A percentile compares a stretch with the other conserved stretches of the same genome.
Conservation (phyloP, 176 grass and related monocot genomes). For the Pharus latifolius region DNA sequence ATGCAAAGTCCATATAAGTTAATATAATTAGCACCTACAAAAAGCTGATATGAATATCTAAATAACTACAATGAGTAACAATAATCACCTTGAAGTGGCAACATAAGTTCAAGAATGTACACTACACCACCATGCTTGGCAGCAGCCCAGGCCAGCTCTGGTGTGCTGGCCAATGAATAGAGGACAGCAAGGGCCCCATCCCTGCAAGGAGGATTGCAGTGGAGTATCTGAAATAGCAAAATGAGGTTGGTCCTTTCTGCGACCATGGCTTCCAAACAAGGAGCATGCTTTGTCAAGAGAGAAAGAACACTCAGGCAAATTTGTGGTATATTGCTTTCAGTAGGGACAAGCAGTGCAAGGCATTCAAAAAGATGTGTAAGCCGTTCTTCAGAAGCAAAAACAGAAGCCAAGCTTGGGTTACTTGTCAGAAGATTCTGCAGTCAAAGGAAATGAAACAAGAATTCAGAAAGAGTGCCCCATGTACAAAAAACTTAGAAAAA, state of each 20-base stretch:
- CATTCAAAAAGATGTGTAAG: slow-evolving; percentile 91
- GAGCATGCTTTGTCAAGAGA: slow-evolving; percentile 90
- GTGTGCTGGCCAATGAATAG: slow-evolving; percentile 88
- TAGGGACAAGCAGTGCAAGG: slow-evolving; percentile 49
- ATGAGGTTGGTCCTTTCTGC: slow-evolving; percentile 89
- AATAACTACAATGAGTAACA: neutral
- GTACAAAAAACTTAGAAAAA: neutral
- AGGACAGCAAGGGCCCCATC: slow-evolving; percentile 85
- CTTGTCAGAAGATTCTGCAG: slow-evolving; percentile 90
- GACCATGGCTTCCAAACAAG: slow-evolving; percentile 97
- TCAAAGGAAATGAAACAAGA: slow-evolving; percentile 10
- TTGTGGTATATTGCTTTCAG: slow-evolving; percentile 83
- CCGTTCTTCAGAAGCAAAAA: slow-evolving; percentile 82
- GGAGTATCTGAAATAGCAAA: slow-evolving; percentile 90
- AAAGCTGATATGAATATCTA: neutral
- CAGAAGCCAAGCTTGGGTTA: slow-evolving; percentile 73
- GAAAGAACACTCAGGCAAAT: slow-evolving; percentile 81
- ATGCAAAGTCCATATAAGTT: neutral
- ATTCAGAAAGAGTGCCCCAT: slow-evolving; percentile 19
- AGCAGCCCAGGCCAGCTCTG: slow-evolving; percentile 95
- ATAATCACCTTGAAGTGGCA: slow-evolving; percentile 65
- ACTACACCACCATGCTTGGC: slow-evolving; percentile 97
- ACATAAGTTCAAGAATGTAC: slow-evolving; percentile 98
- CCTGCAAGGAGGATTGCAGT: slow-evolving; percentile 73
- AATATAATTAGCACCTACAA: neutral